Percentiles rank a stretch among this genome's conserved stretches.
Conservation (phyloP, 495 filamentous ascomycete genomes). For the Bathelium albidoporum region DNA sequence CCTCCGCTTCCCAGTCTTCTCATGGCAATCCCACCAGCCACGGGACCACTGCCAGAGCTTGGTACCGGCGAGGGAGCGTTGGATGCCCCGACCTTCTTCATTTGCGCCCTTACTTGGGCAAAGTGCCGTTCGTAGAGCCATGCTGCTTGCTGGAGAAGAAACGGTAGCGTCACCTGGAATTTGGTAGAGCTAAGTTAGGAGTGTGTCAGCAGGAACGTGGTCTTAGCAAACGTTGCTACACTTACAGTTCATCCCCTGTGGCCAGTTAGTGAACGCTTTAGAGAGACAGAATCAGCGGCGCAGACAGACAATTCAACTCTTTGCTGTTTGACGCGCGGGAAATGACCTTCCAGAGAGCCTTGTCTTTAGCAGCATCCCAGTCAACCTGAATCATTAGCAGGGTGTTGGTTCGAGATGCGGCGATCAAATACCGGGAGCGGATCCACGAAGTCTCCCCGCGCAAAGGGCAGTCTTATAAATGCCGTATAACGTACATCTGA, state of each 20-base stretch:
- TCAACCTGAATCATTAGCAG: constrained; percentile 40
- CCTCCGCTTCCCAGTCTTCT: constrained; percentile 49
- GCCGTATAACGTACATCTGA: constrained; percentile 51
- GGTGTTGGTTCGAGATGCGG: constrained; percentile 2
- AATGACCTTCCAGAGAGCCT: constrained; percentile 79
- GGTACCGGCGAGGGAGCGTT: constrained; percentile 42
- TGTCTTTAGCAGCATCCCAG: constrained; percentile 75
- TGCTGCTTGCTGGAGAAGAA: constrained; percentile 85
- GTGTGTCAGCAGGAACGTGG: constrained; percentile 10
- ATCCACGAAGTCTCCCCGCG: constrained; percentile 78
- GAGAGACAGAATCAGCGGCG: not conserved
- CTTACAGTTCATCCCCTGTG: constrained; percentile 73
- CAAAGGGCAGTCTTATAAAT: constrained; percentile 80
- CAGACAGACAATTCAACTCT: constrained; percentile 68
- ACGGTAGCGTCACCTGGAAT: constrained; percentile 71
- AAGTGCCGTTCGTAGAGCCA: constrained; percentile 91
- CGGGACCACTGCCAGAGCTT: constrained; percentile 40
- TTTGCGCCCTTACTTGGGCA: constrained; percentile 78
- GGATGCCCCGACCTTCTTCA: constrained; percentile 57
- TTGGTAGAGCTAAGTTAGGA: constrained; percentile 39
- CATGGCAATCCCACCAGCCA: constrained; percentile 42
- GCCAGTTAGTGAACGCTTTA: constrained; percentile 25
- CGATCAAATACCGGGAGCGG: constrained; percentile 59
- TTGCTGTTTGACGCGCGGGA: constrained; percentile 61
- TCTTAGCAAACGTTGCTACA: not conserved